Conservation (phyloP, 768 basidiomycete species). For the Boletus subparvulus region DNA sequence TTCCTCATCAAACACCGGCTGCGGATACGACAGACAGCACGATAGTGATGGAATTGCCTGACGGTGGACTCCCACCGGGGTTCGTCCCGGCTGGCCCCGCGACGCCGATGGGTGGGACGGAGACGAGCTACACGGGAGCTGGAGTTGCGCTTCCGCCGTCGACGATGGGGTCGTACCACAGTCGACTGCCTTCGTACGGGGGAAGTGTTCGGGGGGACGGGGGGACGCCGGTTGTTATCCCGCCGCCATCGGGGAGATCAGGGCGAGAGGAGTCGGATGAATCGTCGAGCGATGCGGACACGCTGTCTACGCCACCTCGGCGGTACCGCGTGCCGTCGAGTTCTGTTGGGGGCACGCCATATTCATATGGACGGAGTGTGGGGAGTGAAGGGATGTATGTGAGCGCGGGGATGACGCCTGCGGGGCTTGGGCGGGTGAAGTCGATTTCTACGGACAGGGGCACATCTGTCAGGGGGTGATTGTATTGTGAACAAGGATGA, state of each 20-base stretch:
- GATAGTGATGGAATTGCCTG: constrained; percentile 28
- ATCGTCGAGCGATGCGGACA: constrained; percentile 35
- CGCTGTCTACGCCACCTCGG: constrained; percentile 34
- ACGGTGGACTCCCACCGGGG: constrained; percentile 36
- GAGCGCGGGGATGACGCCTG: constrained; percentile 24
- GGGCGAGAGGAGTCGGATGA: constrained; percentile 26
- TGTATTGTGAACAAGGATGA: constrained; percentile 1
- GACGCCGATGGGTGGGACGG: constrained; percentile 12
- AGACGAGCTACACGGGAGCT: constrained; percentile 25
- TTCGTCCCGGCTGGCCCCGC: constrained; percentile 34
- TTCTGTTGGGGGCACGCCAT: constrained; percentile 15
- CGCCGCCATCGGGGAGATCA: constrained; percentile 25
- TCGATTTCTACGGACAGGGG: constrained; percentile 19
- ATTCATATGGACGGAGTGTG: constrained; percentile 16
- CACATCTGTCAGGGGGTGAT: constrained; percentile 1
- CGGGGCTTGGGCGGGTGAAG: constrained; percentile 21
- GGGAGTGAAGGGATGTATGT: constrained; percentile 12
- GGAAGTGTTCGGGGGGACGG: not conserved
- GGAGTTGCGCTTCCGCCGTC: constrained; percentile 34
- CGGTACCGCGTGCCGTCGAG: constrained; percentile 24
- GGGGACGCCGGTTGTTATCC: constrained; percentile 26
- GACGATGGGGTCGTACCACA: constrained; percentile 24
- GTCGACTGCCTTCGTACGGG: constrained; percentile 23
- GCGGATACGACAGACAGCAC: constrained; percentile 5
- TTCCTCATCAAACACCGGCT: constrained; percentile 19